A percentile compares a stretch with the other conserved stretches of the same genome.
Evolutionary conservation across 179 eudicot species (phyloP).

Genomic region (Nepenthes alata): DNA sequence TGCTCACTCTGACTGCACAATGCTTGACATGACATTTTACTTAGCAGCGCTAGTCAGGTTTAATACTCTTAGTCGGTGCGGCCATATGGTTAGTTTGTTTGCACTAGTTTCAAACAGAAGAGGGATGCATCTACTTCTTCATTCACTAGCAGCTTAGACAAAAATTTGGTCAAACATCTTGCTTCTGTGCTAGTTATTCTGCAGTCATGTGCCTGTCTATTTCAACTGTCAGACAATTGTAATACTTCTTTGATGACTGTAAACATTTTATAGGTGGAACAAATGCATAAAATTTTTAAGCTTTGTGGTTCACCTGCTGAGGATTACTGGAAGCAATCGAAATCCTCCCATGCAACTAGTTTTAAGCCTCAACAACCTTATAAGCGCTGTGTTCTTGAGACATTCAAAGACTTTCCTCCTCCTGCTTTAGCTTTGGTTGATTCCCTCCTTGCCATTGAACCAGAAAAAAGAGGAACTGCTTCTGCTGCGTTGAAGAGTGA

Average conservation of each 20-base stretch:
- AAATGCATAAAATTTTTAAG: constrained; percentile 47
- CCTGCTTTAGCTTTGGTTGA: constrained; percentile 28
- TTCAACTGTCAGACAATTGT: background rate
- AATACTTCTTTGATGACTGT: background rate
- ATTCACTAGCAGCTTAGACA: background rate
- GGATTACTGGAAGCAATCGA: constrained; percentile 35
- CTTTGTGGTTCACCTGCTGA: constrained; percentile 49
- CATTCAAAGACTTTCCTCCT: constrained; percentile 37
- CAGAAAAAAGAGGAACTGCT: constrained; percentile 32
- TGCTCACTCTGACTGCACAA: background rate
- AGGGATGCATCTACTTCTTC: no score
- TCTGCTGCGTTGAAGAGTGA: constrained; percentile 30
- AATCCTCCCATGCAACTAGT: constrained; percentile 33
- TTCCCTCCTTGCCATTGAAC: constrained; percentile 33
- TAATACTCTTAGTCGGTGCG: no score
- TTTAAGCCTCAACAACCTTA: constrained; percentile 39
- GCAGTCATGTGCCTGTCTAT: no score
- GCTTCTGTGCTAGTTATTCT: no score
- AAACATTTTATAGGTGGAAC: constrained; percentile 26
- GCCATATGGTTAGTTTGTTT: no score
- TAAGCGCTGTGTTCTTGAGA: constrained; percentile 26
- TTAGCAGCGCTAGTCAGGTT: no score
- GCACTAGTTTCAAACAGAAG: no score
- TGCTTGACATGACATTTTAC: no score
- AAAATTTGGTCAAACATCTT: background rate